Conservation (phyloP, 371 early-diverging fungal genomes). For the Coemansia sp. region DNA sequence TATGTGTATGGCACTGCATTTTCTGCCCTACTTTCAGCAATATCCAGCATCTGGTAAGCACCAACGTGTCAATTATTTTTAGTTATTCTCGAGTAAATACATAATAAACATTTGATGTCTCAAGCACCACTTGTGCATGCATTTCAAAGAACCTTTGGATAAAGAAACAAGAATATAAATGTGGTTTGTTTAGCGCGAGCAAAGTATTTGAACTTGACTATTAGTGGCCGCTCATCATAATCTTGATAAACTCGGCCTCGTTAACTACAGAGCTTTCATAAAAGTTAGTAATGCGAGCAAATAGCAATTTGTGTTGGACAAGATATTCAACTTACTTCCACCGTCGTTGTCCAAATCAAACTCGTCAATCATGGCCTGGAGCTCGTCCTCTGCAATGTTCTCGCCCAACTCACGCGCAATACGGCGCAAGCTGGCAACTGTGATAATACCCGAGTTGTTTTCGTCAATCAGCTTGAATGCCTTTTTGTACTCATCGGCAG, state of each 20-base stretch:
- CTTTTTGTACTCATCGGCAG: slow-evolving; percentile 73
- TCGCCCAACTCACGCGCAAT: slow-evolving; percentile 79
- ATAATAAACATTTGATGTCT: not conserved
- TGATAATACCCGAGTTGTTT: slow-evolving; percentile 65
- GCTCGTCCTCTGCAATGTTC: slow-evolving; percentile 69
- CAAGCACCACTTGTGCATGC: not conserved
- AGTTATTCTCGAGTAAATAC: slow-evolving; percentile 3
- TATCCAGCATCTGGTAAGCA: not conserved
- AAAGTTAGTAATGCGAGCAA: not conserved
- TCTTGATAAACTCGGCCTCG: slow-evolving; percentile 72
- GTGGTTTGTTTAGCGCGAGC: not conserved
- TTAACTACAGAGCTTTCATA: slow-evolving; percentile 55
- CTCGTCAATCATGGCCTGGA: slow-evolving; percentile 80
- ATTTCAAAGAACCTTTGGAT: not conserved
- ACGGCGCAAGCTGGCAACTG: slow-evolving; percentile 60
- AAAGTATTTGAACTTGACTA: not conserved
- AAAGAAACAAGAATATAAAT: slow-evolving; percentile 1
- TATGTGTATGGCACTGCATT: slow-evolving; percentile 13
- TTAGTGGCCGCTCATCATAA: slow-evolving; percentile 62
- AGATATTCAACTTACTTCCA: slow-evolving; percentile 58
- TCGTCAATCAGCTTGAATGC: slow-evolving; percentile 81
- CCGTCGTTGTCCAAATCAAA: slow-evolving; percentile 79
- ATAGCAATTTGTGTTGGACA: not conserved
- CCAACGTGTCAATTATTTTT: not conserved
- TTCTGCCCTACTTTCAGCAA: not conserved